These are phyloP conservation scores for Neopestalotiopsis rosae DNA, from an alignment of 2,329 filamentous ascomycete genomes.

Conservation along the genomic window DNA sequence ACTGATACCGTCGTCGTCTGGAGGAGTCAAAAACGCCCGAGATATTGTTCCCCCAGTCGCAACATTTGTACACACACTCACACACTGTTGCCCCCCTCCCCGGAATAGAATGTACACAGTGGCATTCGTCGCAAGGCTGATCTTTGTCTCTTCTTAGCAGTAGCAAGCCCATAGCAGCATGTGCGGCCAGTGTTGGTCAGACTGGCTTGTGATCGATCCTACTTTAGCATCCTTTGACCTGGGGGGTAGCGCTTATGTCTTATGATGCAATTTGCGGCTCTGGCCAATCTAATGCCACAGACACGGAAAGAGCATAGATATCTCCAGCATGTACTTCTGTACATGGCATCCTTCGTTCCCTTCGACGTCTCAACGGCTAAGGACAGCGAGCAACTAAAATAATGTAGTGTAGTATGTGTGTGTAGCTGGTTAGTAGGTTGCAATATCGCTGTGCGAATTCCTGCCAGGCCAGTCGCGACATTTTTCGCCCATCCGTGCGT, in stretches of 20 bases:
- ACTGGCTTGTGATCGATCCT: conserved; percentile 6
- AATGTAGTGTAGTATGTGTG: too few relatives aligned
- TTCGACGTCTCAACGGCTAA: too few relatives aligned
- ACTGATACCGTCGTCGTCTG: neutral
- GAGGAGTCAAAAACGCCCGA: neutral
- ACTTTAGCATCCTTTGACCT: neutral
- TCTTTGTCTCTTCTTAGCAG: neutral
- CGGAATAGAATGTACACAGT: too few relatives aligned
- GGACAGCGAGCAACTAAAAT: too few relatives aligned
- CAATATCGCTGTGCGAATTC: neutral
- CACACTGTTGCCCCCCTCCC: neutral
- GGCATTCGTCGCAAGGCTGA: conserved; percentile 3
- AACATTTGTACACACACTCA: neutral
- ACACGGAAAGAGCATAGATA: neutral
- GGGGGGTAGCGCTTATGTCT: conserved; percentile 9
- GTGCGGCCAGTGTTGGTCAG: neutral
- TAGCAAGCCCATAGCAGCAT: too few relatives aligned
- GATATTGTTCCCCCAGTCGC: neutral
- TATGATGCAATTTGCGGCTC: conserved; percentile 14
- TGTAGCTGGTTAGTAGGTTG: too few relatives aligned
- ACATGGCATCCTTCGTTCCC: neutral
- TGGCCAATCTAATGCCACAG: neutral
- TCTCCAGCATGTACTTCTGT: neutral
- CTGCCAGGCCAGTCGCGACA: conserved; percentile 3
- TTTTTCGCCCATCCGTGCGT: conserved; percentile 10